These are phyloP conservation scores for Saccharomyces hybrid DNA, from an alignment of 1,139 yeast genomes.

Conservation along the genomic window DNA sequence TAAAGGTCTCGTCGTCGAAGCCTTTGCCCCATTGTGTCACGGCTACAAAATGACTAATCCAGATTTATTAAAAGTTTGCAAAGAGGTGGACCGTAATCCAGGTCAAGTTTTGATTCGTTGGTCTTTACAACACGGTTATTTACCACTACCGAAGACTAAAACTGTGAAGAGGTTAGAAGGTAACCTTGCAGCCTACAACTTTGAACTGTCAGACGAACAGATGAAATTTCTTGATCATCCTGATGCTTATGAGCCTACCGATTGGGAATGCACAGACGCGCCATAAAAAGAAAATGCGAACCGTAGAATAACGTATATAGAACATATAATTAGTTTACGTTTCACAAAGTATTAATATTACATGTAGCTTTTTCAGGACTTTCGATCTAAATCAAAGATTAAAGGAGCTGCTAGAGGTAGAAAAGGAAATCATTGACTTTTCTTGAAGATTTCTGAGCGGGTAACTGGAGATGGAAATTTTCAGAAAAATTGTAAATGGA, in stretches of 20 bases:
- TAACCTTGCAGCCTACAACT: slow-evolving; percentile 41
- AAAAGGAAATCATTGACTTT: neutral
- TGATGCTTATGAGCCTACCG: slow-evolving; percentile 56
- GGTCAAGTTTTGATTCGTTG: slow-evolving; percentile 44
- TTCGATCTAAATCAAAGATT: neutral
- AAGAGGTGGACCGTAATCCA: slow-evolving; percentile 32
- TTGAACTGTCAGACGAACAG: slow-evolving; percentile 44
- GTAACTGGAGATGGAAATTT: too few relatives aligned
- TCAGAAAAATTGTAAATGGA: neutral
- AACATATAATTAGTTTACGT: neutral
- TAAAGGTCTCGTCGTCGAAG: slow-evolving; percentile 51
- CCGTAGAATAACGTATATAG: neutral
- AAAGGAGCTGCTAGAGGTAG: neutral
- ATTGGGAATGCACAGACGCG: slow-evolving; percentile 61
- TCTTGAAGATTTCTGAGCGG: neutral
- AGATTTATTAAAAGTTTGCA: slow-evolving; percentile 37
- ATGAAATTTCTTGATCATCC: slow-evolving; percentile 43
- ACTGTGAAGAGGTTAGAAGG: slow-evolving; percentile 44
- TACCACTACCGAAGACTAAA: slow-evolving; percentile 66
- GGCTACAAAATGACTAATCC: slow-evolving; percentile 48
- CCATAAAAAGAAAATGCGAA: slow-evolving; percentile 30
- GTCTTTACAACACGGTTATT: slow-evolving; percentile 54
- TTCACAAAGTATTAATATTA: neutral
- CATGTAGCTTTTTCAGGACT: neutral
- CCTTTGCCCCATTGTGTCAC: slow-evolving; percentile 66